Conservation (phyloP, 2,329 filamentous ascomycete species). For the Ceratocystis lukuohia region DNA sequence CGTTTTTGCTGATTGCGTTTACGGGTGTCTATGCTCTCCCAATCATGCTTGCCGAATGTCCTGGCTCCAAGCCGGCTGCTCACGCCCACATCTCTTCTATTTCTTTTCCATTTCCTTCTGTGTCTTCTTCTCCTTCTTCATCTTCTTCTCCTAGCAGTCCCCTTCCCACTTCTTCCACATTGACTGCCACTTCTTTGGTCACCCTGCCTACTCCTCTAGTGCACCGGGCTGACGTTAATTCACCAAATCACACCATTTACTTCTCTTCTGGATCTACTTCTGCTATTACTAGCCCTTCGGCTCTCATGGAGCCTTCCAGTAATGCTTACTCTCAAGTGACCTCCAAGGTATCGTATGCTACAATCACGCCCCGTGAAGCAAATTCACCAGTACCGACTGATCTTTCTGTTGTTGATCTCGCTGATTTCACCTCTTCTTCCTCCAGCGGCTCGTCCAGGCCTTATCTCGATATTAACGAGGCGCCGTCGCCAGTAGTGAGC, state of each 20-base stretch:
- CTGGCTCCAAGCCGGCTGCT: neutral
- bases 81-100: neutral
- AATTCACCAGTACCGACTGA: neutral
- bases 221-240: neutral
- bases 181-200: neutral
- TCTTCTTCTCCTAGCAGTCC: neutral
- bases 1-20: neutral
- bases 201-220: neutral
- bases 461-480: constrained; percentile 13
- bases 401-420: constrained; percentile 16
- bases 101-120: neutral
- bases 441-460: neutral
- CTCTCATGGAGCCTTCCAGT: neutral
- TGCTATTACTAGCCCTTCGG: neutral
- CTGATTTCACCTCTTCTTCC: constrained; percentile 4
- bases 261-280: neutral
- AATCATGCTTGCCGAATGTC: neutral
- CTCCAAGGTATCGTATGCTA: constrained; percentile 9
- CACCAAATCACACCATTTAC: neutral
- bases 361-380: neutral
- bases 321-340: neutral
- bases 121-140: no score
- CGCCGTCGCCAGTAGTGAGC: neutral
- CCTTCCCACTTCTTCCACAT: neutral
- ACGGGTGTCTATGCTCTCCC: constrained; percentile 5